A percentile compares a stretch with the other conserved stretches of the same genome.
Conservation (phyloP, 1,284 basidiomycete species). For the Inonotus obliquus region DNA sequence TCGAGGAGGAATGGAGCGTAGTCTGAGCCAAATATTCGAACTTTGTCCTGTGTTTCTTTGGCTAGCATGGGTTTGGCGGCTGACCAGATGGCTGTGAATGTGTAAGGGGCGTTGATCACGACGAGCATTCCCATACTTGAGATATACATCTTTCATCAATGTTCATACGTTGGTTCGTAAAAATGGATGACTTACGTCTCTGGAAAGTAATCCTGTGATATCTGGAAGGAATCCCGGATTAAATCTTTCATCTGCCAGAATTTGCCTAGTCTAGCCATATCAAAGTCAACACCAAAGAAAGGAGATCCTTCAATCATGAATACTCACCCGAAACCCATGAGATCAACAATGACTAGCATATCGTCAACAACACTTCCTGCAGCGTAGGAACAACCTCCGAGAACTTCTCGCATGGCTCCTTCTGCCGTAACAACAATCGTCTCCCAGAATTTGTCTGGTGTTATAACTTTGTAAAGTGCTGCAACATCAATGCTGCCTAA, state of each 20-base stretch:
- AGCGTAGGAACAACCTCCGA: conserved; percentile 56
- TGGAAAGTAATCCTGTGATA: conserved; percentile 73
- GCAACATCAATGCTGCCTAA: conserved; percentile 57
- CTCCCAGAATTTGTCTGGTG: conserved; percentile 61
- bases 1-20: conserved; percentile 51
- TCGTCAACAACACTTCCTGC: conserved; percentile 47
- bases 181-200: conserved; percentile 52
- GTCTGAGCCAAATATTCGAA: conserved; percentile 56
- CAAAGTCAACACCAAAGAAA: not conserved
- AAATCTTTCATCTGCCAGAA: conserved; percentile 73
- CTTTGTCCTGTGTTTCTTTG: conserved; percentile 63
- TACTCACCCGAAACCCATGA: conserved; percentile 60
- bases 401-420: conserved; percentile 54
- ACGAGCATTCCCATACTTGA: conserved; percentile 61
- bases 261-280: conserved; percentile 43
- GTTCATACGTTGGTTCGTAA: not conserved
- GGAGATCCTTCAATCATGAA: not conserved
- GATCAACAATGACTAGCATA: conserved; percentile 59
- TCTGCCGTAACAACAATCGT: conserved; percentile 59
- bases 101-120: conserved; percentile 64
- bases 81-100: conserved; percentile 67
- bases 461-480: conserved; percentile 54
- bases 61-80: conserved; percentile 65
- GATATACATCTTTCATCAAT: not conserved
- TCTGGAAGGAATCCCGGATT: conserved; percentile 54